Evolutionary conservation across 2,329 filamentous ascomycete genomes (phyloP).

Genomic region (Scytalidium lignicola): DNA sequence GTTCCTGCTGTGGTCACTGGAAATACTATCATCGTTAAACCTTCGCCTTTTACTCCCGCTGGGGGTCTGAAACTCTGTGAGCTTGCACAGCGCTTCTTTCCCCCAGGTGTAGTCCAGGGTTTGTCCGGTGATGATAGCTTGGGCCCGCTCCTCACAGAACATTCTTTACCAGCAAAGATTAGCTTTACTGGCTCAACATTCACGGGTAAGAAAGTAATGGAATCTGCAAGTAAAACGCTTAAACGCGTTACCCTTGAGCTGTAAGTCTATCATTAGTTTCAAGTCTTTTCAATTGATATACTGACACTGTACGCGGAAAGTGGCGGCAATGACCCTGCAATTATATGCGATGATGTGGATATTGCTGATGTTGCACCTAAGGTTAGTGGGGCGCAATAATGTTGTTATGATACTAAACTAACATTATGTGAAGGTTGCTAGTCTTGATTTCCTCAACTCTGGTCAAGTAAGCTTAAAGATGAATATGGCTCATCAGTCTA

Average conservation of each 20-base stretch:
- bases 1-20: constrained; percentile 44
- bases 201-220: constrained; percentile 46
- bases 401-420: too few relatives aligned
- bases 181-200: constrained; percentile 52
- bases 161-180: constrained; percentile 51
- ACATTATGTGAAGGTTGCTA: too few relatives aligned
- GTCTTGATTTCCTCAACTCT: constrained; percentile 50
- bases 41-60: constrained; percentile 53
- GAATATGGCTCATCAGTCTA: too few relatives aligned
- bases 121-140: constrained; percentile 50
- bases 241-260: constrained; percentile 36
- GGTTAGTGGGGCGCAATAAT: constrained; percentile 38
- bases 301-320: too few relatives aligned
- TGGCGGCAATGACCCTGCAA: constrained; percentile 53
- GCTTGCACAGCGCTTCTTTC: constrained; percentile 42
- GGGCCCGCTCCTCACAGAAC: constrained; percentile 48
- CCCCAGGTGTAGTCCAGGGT: constrained; percentile 51
- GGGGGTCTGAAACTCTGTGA: constrained; percentile 47
- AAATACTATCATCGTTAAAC: constrained; percentile 52
- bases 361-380: constrained; percentile 38
- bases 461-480: too few relatives aligned
- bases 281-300: too few relatives aligned
- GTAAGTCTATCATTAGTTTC: too few relatives aligned
- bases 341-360: constrained; percentile 49
- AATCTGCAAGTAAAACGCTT: constrained; percentile 42